Evolutionary conservation across 495 filamentous ascomycete genomes (phyloP).

Genomic region (Chaetomium tenue): DNA sequence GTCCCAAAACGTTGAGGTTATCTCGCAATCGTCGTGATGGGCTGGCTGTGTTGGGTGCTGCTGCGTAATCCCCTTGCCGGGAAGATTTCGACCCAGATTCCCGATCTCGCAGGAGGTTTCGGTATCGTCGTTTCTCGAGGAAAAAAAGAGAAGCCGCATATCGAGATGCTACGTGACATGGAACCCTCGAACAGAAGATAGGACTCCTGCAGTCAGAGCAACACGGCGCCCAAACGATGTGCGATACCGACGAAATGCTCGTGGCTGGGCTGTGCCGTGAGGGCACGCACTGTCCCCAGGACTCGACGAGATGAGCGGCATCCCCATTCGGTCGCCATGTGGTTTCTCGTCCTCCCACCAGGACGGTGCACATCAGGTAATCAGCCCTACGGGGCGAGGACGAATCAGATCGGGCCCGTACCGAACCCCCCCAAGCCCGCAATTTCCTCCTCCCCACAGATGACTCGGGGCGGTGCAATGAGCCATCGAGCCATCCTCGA

Average conservation of each 20-base stretch:
- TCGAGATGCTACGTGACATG: constrained; percentile 16
- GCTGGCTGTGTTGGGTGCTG: not conserved
- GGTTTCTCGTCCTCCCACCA: constrained; percentile 7
- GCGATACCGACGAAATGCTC: constrained; percentile 14
- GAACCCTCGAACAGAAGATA: not conserved
- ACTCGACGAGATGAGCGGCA: constrained; percentile 2
- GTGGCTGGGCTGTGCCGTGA: constrained; percentile 18
- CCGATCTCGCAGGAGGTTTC: not conserved
- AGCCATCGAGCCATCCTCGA: not conserved
- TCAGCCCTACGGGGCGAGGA: constrained; percentile 21
- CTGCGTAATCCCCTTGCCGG: constrained; percentile 2
- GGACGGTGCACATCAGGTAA: constrained; percentile 12
- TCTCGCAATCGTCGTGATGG: not conserved
- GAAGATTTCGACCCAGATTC: not conserved
- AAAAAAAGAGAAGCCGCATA: not conserved
- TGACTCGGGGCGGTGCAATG: constrained; percentile 14
- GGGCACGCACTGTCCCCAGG: not conserved
- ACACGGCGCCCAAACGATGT: not conserved
- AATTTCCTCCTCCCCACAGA: constrained; percentile 16
- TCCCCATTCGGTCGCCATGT: constrained; percentile 19
- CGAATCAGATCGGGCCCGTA: constrained; percentile 15
- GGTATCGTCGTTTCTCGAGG: not conserved
- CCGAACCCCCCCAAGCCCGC: constrained; percentile 6
- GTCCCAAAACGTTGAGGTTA: not conserved
- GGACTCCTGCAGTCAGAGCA: constrained; percentile 8